Evolutionary conservation across 108 stramenopile genomes (phyloP).

Genomic region (Aureococcus anophagefferens): DNA sequence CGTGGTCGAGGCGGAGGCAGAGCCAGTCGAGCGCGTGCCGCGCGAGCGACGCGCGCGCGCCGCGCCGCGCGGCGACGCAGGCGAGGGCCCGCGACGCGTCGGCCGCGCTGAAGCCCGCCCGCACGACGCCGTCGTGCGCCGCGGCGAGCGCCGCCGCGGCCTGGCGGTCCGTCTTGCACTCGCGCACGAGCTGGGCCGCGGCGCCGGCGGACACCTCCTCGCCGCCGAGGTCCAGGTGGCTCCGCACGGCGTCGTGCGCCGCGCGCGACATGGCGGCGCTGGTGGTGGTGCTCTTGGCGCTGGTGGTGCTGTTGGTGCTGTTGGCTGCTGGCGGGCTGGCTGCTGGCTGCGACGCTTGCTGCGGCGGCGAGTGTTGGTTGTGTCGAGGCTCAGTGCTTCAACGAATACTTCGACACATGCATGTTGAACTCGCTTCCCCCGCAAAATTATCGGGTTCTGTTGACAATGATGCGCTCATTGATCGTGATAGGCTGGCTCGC

Average conservation of each 20-base stretch:
- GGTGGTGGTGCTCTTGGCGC: no score
- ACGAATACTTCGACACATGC: no score
- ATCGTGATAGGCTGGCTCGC: no score
- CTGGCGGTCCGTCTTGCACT: background rate
- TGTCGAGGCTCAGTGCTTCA: no score
- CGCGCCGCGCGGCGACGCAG: background rate
- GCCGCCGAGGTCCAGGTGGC: background rate
- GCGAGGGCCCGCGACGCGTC: background rate
- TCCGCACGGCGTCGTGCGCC: background rate
- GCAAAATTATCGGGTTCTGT: no score
- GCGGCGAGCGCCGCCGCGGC: background rate
- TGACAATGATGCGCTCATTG: no score
- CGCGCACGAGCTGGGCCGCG: background rate
- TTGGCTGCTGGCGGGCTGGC: no score
- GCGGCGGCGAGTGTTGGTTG: no score
- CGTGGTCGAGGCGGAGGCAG: slow-evolving; percentile 5
- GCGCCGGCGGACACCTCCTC: background rate
- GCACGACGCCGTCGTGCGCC: background rate
- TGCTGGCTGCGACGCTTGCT: no score
- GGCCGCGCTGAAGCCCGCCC: background rate
- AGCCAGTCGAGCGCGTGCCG: slow-evolving; percentile 7
- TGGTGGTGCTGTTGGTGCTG: no score
- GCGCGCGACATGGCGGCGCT: background rate
- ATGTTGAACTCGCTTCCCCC: no score
- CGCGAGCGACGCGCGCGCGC: background rate